Base-by-base conservation (phyloP, 805 yeast species). In the Schwanniomyces polymorphus region DNA sequence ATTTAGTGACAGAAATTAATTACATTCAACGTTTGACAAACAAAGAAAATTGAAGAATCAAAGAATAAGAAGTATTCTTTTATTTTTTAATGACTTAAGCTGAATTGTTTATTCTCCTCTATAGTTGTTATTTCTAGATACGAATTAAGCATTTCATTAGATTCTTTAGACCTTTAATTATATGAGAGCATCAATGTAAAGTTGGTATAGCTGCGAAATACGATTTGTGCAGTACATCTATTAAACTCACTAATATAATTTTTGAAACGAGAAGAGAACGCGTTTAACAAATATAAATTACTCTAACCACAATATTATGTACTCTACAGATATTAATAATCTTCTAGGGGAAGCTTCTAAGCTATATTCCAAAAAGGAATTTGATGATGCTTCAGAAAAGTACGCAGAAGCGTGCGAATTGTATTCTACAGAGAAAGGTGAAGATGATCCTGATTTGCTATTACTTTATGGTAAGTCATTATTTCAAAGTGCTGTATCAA, bases 391-490 rank as follows among this genome's bases (percentile, higher is more conserved):
- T 0, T 82, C 81, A 1, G 86, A 82, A 49, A 69, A 72, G 45
- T 88, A 85, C 53, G 91, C 88, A 0, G 81, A 82, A 46, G 91
- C 94, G 0, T 89, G 96, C 61, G 85, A 79, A 48, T 51, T 63
- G 38, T 75, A 68, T 53, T 76, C 81, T 42, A 67, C 68, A 10
- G 74, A 73, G 34, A 68, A 75, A 18, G 72, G 76, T 11, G 82
- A 80, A n/a, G 78, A 79, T 39, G 96, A 90, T 52, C 86, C 94
- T 5, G 88, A 88, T 50, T 73, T 89, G 54, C 70, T 91, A 57
- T 82, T 78, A 53, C 64, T 86, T 35, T 91, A 91, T 54, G 97
- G 97, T 2, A 82, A 84, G 61, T 83, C 96, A 0, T 65, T 91
- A 31, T 91, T 85, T 67, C 86, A 84, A 52, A 79, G 81, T 33